A percentile compares a stretch with the other conserved stretches of the same genome.
These are phyloP conservation scores for Incumbomyces lentus DNA, from an alignment of 2,329 filamentous ascomycete genomes.

Conservation along the genomic window DNA sequence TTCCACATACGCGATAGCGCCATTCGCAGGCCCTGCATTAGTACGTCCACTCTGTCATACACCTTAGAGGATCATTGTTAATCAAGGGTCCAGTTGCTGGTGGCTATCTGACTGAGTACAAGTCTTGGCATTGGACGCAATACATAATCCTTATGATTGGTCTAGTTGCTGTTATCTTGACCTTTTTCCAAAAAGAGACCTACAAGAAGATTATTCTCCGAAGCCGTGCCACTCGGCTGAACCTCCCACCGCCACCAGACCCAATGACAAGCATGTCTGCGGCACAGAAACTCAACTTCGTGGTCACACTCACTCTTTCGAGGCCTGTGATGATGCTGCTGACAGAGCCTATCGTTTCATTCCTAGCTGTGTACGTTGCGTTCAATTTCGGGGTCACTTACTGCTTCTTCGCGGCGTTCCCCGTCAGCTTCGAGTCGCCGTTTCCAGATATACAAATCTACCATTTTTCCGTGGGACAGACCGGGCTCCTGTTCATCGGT, in stretches of 20 bases:
- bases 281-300: constrained; percentile 40
- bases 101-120: constrained; percentile 52
- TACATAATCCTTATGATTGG: constrained; percentile 57
- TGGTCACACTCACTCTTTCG: constrained; percentile 28
- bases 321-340: constrained; percentile 56
- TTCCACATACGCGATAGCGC: constrained; percentile 45
- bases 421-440: constrained; percentile 58
- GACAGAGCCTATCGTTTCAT: constrained; percentile 57
- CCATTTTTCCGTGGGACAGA: constrained; percentile 54
- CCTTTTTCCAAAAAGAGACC: constrained; percentile 51
- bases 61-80: background rate
- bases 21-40: constrained; percentile 57
- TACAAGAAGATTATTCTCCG: constrained; percentile 59
- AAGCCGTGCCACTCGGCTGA: constrained; percentile 45
- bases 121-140: constrained; percentile 65
- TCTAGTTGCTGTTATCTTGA: constrained; percentile 49
- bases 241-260: constrained; percentile 52
- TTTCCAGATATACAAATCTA: constrained; percentile 41
- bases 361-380: constrained; percentile 60
- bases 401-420: constrained; percentile 76
- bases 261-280: constrained; percentile 53
- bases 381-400: constrained; percentile 74
- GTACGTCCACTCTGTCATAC: background rate
- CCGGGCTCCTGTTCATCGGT: constrained; percentile 70
- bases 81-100: constrained; percentile 53